Base-by-base conservation (phyloP, 2,329 filamentous ascomycete genomes). In the Amesomyces nigricolor region DNA sequence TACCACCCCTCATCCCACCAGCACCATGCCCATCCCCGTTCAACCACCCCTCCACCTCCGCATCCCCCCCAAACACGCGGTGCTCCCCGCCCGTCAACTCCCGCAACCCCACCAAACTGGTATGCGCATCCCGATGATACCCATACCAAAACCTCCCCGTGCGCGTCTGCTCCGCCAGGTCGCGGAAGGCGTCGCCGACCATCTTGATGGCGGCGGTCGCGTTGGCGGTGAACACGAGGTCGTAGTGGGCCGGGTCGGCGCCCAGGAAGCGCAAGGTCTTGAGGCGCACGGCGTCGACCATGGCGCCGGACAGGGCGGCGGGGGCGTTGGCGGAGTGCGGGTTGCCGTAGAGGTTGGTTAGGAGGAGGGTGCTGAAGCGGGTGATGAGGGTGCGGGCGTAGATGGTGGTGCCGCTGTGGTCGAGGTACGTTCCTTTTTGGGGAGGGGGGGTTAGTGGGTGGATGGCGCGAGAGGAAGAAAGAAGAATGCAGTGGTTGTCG, bases 101-200 rank as follows among this genome's bases (percentile, higher is more conserved):
- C 51, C 89, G 78, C 10, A 88, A 79, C 0, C 89, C 89, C 29
- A 94, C 78, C 19, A 85, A 68, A 61, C 80, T 84, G 10, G 81
- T 86, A 65, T 85, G 82, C 2, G 78, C 73, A 61, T 85, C 82
- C 54, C 75, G 74, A 66, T 86, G 82, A 60, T 83, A 83, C 14
- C 77, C 78, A 64, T 82, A 85, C 72, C 77, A 78, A 64, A 83
- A 82, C 16, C 70, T 64, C 46, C 71, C 65, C 42, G 73, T 66
- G 50, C 71, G 69, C 10, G 70, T 76, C 61, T 72, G 76, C 66
- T 73, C 75, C 2, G 76, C 74, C 26, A 80, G 70, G 61, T 81
- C 79, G 29, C 75, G 72, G 62, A 85, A 80, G 35, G 74, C 75
- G 47, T 84, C 82, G 43, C 75, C 77, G 13, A 85, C 79, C 7